Conservation (phyloP, 495 filamentous ascomycete species). For the Eremomyces bilateralis region DNA sequence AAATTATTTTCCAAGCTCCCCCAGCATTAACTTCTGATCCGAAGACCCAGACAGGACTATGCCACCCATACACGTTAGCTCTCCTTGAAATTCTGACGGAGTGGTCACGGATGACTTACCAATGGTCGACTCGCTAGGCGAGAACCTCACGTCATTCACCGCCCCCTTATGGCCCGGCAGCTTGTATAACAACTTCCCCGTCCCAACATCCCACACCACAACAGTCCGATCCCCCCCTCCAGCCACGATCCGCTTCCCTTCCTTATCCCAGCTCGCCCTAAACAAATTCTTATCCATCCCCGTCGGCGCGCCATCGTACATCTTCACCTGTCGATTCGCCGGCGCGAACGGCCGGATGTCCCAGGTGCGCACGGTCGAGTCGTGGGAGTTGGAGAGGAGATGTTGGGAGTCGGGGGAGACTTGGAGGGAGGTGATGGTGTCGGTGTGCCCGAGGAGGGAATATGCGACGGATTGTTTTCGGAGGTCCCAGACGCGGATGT, state of each 20-base stretch:
- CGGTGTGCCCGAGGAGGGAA: slow-evolving; percentile 69
- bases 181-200: slow-evolving; percentile 77
- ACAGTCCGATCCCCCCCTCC: slow-evolving; percentile 81
- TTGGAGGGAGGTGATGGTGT: slow-evolving; percentile 75
- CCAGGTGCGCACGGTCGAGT: slow-evolving; percentile 86
- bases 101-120: slow-evolving; percentile 35
- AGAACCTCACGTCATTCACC: slow-evolving; percentile 87
- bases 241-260: slow-evolving; percentile 66
- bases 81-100: not conserved
- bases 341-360: slow-evolving; percentile 91
- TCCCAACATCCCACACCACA: slow-evolving; percentile 69
- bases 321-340: slow-evolving; percentile 56
- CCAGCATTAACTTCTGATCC: slow-evolving; percentile 56
- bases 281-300: slow-evolving; percentile 87
- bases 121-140: slow-evolving; percentile 62
- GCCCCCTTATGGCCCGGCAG: slow-evolving; percentile 87
- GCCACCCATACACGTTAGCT: not conserved
- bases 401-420: slow-evolving; percentile 84
- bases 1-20: slow-evolving; percentile 43
- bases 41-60: slow-evolving; percentile 72
- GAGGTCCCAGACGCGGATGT: slow-evolving; percentile 92
- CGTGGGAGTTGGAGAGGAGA: slow-evolving; percentile 79
- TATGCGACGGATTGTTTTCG: slow-evolving; percentile 77
- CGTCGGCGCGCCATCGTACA: slow-evolving; percentile 69
- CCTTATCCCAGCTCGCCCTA: slow-evolving; percentile 74